These are phyloP conservation scores for Lactarius hatsudake DNA, from an alignment of 768 basidiomycete species.

Conservation along the genomic window DNA sequence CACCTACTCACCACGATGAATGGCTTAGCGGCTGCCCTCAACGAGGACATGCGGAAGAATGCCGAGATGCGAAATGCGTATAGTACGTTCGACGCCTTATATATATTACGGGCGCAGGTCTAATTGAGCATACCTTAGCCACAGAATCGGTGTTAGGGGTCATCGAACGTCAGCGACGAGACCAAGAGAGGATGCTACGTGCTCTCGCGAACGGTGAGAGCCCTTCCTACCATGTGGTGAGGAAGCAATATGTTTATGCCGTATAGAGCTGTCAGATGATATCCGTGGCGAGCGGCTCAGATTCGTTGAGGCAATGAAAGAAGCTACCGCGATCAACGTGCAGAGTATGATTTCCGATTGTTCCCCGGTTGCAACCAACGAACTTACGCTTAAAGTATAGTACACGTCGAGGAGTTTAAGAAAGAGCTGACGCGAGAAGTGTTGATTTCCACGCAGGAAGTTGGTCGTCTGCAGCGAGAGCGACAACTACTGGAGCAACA, in stretches of 20 bases:
- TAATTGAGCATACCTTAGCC: slow-evolving; percentile 36
- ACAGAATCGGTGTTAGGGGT: slow-evolving; percentile 56
- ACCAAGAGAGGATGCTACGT: slow-evolving; percentile 69
- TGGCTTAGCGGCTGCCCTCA: slow-evolving; percentile 40
- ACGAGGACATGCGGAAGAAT: slow-evolving; percentile 40
- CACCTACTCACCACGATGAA: slow-evolving; percentile 37
- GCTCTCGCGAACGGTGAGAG: slow-evolving; percentile 59
- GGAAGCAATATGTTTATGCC: slow-evolving; percentile 4
- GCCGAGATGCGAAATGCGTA: slow-evolving; percentile 43
- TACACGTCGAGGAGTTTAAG: slow-evolving; percentile 87
- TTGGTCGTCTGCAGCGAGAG: slow-evolving; percentile 63
- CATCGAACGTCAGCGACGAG: slow-evolving; percentile 65
- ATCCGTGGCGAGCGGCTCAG: slow-evolving; percentile 82
- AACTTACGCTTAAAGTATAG: slow-evolving; percentile 38
- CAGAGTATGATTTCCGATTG: slow-evolving; percentile 46
- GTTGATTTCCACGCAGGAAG: slow-evolving; percentile 68
- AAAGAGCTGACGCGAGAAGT: slow-evolving; percentile 75
- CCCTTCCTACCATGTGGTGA: not conserved
- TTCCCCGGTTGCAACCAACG: slow-evolving; percentile 1
- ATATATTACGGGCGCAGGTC: slow-evolving; percentile 6
- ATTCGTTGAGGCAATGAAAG: slow-evolving; percentile 94
- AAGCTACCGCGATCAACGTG: slow-evolving; percentile 85
- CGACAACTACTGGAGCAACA: slow-evolving; percentile 64
- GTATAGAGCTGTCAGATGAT: slow-evolving; percentile 73
- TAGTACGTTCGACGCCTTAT: slow-evolving; percentile 31